Conservation (phyloP, 2,329 filamentous ascomycete genomes). For the Trichophyton schoenleinii region DNA sequence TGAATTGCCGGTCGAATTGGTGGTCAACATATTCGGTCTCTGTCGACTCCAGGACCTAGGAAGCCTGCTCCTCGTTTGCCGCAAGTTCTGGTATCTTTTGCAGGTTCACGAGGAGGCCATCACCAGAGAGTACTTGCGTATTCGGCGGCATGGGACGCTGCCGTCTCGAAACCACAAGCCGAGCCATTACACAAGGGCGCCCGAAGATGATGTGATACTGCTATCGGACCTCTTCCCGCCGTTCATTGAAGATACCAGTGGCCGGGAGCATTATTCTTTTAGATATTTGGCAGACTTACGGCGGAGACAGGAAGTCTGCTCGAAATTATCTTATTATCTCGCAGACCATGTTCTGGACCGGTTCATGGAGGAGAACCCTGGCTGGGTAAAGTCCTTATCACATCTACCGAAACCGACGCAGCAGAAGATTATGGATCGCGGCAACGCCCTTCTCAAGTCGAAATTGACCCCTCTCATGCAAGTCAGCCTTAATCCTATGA, state of each 20-base stretch:
- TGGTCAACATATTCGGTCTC: conserved; percentile 30
- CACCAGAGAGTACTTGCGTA: conserved; percentile 30
- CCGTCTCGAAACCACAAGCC: conserved; percentile 27
- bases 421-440: conserved; percentile 23
- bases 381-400: conserved; percentile 21
- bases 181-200: conserved; percentile 28
- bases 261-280: conserved; percentile 27
- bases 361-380: conserved; percentile 23
- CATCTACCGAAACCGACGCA: conserved; percentile 25
- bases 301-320: conserved; percentile 28
- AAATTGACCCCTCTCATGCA: conserved; percentile 32
- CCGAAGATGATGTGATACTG: conserved; percentile 33
- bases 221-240: conserved; percentile 34
- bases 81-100: conserved; percentile 26
- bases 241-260: conserved; percentile 22
- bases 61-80: conserved; percentile 29
- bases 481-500: conserved; percentile 9
- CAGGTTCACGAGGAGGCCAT: conserved; percentile 28
- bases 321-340: conserved; percentile 29
- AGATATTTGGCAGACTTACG: conserved; percentile 28
- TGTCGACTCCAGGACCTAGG: conserved; percentile 29
- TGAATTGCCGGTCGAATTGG: conserved; percentile 29
- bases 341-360: conserved; percentile 31
- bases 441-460: conserved; percentile 25
- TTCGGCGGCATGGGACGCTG: conserved; percentile 31